Base-by-base conservation (phyloP, 352 stramenopile species). In the Pythium brassicae region DNA sequence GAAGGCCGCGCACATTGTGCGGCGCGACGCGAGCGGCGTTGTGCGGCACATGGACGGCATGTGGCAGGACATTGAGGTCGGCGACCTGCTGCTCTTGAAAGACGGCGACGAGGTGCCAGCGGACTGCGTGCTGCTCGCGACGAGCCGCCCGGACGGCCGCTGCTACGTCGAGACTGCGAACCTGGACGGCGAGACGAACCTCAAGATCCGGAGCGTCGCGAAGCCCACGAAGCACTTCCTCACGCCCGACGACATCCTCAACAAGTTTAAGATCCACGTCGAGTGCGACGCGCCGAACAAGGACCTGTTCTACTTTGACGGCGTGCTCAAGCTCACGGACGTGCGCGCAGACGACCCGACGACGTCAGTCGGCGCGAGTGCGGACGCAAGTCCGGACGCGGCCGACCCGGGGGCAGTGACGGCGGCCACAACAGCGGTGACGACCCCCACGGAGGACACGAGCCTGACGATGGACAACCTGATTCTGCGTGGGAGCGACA, bases 121-220 rank as follows among this genome's bases (percentile, higher is more conserved):
- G 0, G 86, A 96, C 46, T 94, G 85, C 50, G 69, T 96, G 49
- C 43, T 96, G 19, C 57, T 96, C 11, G 80, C 83, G 1, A 94
- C 86, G 6, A 92, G 72, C 53, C 76, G 81, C 27, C 45, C 76
- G 0, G 84, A 94, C 62, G 86, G 86, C 1, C 70, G 83, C 17
- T 93, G 80, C 53, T 95, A 94, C 55, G 74, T 96, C 2, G 84
- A 96, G 57, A 96, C 86, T 23, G 78, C 81, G 4, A 96, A 95
- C 45, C 53, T 96, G 43, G 86, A 96, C 55, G 86, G 86, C 12
- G 86, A 96, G 67, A 96, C 86, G 17, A 94, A 94, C 51, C 57
- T 96, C 40, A 96, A 96, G 57, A 93, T 96, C 45, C 78, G 86
- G n/a, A 77, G 66, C 23, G 82, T 92, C 5, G 72, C 80, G 4